Base-by-base conservation (phyloP, 176 grass and related monocot genomes). In the Carex kokanica region DNA sequence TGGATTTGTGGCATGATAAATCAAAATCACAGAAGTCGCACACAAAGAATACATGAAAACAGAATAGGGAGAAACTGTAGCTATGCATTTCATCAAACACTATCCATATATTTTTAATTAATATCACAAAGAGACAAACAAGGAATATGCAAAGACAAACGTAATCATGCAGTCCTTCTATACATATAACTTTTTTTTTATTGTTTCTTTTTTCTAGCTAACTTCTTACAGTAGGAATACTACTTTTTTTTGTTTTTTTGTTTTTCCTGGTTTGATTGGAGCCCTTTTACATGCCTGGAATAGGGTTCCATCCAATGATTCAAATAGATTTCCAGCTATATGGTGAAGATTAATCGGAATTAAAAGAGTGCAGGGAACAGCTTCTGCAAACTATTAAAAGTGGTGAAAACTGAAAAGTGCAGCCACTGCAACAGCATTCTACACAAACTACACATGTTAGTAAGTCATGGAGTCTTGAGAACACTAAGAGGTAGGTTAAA, bases 71-170 rank as follows among this genome's bases (percentile, higher is more conserved):
- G 6, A 43, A 31, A 70, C 17, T 21, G n/a, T 74, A 25, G 3
- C 20, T 15, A 49, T 51, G 70, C 4, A 38, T 40, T 49, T 74
- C 18, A 24, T 51, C 8, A 69, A 51, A 23, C 21, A 51, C 43
- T 25, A 6, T 74, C 24, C 43, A 69, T 69, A 23, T 51, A 23
- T 51, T 41, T 74, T 51, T 38, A 38, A 49, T 49, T 43, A 73
- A 74, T 74, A 5, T 73, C 70, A 74, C 43, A 74, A 51, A 25
- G n/a, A 51, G 41, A 74, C n/a, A 51, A 25, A 51, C 70, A 74
- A 59, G 43, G 70, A 73, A 73, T 24, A 49, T 5, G 12, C 3
- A 49, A 73, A 47, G 40, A 49, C 69, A 73, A 73, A 49, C 14
- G 13, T 47, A 49, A 17, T 49, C 9, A 49, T 73, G 38, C 68